phyloP scores from a whole-genome alignment of 129 eudicot species.

The Pittosporum tobira region DNA sequence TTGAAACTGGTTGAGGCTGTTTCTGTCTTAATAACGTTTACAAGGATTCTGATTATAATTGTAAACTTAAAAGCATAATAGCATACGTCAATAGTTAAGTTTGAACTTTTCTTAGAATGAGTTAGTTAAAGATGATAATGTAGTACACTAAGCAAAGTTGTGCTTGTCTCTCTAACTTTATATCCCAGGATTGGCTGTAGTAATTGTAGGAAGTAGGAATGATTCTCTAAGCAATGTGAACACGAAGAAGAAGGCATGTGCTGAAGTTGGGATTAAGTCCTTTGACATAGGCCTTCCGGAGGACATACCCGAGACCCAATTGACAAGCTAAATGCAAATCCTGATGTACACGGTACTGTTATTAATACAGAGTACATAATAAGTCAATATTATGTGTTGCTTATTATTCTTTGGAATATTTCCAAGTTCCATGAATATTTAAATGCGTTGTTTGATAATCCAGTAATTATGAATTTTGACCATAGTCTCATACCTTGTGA shows the following conservation, averaged over 20 bases:
- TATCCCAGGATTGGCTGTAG: slow-evolving; percentile 96
- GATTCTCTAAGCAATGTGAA: slow-evolving; percentile 90
- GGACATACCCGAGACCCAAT: slow-evolving; percentile 66
- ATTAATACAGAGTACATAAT: background rate
- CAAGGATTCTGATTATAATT: too few species aligned
- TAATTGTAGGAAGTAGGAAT: slow-evolving; percentile 78
- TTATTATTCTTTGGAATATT: background rate
- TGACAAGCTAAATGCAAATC: slow-evolving; percentile 76
- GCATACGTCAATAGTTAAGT: background rate
- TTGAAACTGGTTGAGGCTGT: too few species aligned
- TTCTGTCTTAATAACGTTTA: too few species aligned
- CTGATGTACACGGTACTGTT: slow-evolving; percentile 71
- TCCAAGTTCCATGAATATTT: background rate
- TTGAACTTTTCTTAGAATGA: background rate
- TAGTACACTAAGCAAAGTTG: background rate
- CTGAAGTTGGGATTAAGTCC: slow-evolving; percentile 80
- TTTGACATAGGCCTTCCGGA: slow-evolving; percentile 69
- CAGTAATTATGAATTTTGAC: background rate
- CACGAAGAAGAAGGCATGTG: slow-evolving; percentile 93
- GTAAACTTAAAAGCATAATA: background rate
- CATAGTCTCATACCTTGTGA: background rate
- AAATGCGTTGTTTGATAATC: background rate
- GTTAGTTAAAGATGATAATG: background rate
- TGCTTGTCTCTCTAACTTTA: slow-evolving; percentile 8
- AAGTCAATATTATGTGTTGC: background rate